phyloP scores from a whole-genome alignment of 768 basidiomycete genomes.

The Mycena rosella region DNA sequence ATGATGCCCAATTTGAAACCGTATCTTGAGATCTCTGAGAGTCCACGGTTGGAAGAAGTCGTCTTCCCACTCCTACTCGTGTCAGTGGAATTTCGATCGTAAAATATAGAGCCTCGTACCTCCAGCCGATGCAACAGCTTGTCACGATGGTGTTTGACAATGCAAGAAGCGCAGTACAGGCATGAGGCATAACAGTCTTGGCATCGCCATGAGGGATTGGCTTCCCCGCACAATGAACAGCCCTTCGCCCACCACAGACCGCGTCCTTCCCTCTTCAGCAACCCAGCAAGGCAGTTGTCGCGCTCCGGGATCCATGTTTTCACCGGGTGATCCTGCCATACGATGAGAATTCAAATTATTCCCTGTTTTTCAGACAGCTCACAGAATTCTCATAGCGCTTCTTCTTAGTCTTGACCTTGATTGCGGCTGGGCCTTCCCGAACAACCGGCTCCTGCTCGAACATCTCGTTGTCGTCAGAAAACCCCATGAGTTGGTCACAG shows the following conservation, averaged over 20 bases:
- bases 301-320: neutral
- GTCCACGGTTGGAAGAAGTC: conserved; percentile 29
- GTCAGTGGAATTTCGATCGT: too few species aligned
- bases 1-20: conserved; percentile 40
- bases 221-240: conserved; percentile 9
- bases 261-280: conserved; percentile 33
- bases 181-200: conserved; percentile 29
- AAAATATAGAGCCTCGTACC: conserved; percentile 13
- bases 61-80: conserved; percentile 40
- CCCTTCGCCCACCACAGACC: conserved; percentile 28
- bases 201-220: conserved; percentile 4
- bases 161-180: conserved; percentile 32
- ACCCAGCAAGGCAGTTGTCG: conserved; percentile 29
- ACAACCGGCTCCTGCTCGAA: too few species aligned
- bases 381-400: conserved; percentile 13
- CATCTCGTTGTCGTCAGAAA: too few species aligned
- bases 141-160: conserved; percentile 27
- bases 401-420: neutral
- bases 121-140: conserved; percentile 37
- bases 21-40: conserved; percentile 8
- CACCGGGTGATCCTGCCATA: neutral
- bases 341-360: too few species aligned
- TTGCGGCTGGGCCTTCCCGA: neutral
- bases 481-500: too few species aligned
- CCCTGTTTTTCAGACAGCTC: neutral